phyloP scores from a whole-genome alignment of 163 green algal genomes.

The Trebouxia gelatinosa region DNA sequence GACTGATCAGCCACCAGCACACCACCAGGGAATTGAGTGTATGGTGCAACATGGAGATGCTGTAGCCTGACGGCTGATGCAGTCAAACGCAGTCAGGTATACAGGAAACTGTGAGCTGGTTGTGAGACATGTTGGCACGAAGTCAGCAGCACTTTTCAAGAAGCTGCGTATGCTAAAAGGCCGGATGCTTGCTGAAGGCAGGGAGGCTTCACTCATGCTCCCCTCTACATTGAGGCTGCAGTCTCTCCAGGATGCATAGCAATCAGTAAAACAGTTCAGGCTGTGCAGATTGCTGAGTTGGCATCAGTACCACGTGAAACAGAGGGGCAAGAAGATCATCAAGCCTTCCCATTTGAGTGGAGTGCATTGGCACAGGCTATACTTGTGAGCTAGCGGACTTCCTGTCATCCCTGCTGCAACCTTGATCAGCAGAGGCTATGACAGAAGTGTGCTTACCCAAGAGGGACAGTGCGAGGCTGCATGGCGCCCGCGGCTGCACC shows the following conservation, averaged over 20 bases:
- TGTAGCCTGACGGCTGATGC: neutral
- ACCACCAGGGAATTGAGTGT: too few relatives aligned
- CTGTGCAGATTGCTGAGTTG: too few relatives aligned
- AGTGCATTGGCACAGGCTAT: neutral
- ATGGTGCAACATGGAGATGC: too few relatives aligned
- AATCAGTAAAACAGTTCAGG: neutral
- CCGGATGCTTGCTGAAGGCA: too few relatives aligned
- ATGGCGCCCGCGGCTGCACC: neutral
- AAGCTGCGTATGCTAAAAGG: too few relatives aligned
- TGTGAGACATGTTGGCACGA: neutral
- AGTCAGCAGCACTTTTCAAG: neutral
- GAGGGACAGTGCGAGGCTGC: neutral
- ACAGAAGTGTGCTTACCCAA: neutral
- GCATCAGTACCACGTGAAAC: neutral
- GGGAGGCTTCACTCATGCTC: neutral
- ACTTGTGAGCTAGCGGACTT: neutral
- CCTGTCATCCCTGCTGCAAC: too few relatives aligned
- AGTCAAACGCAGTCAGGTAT: neutral
- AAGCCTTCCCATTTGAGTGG: too few relatives aligned
- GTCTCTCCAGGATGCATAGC: too few relatives aligned
- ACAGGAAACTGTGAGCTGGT: neutral
- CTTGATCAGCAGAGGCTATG: neutral
- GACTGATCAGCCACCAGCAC: too few relatives aligned
- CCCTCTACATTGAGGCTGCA: neutral
- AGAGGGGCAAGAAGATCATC: neutral